Base-by-base conservation (phyloP, 2,329 filamentous ascomycete genomes). In the Cercospora sp. region DNA sequence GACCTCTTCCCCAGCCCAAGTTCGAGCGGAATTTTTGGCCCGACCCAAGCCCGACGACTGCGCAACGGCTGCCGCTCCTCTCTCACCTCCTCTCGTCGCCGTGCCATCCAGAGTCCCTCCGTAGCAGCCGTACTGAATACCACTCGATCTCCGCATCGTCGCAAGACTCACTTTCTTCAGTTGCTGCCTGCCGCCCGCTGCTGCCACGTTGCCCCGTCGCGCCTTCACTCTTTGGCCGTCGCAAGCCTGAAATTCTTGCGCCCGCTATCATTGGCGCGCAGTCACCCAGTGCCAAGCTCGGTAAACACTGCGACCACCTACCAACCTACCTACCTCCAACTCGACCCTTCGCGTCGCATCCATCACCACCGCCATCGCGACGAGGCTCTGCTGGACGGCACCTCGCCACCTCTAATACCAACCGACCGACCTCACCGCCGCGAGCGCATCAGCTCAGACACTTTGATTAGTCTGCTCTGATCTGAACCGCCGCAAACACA, bases 391-490 rank as follows among this genome's bases (percentile, higher is more conserved):
- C 66, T 65, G 66, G 66, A 62, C 63, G 66, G 66, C 63, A 55
- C 66, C 66, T 60, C 55, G 63, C 63, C 53, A 60, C 63, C 53
- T 28, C 23, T 53, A 60, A 65, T 57, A 20, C 23, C 55, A n/a
- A 53, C 18, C 23, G 28, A 20, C 33, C 59, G 31, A 30, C 45
- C 26, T 18, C 58, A 45, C 48, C 66, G 62, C 61, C 61, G 58
- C 58, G 58, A 59, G 66, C 66, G 66, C 66, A 68, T 68, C 66
- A 58, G 66, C 66, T 68, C 66, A 65, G 66, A 68, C 66, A 65
- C 66, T 68, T 68, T 68, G 66, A 68, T 42, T 68, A 68, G 66
- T 68, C 66, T 68, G 66, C 66, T 68, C 66, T 68, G 66, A 64
- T 68, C 66, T 64, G 66, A 68, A 61, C 62, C 63, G 66, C 63